Conservation (phyloP, 148 eudicot genomes). For the Camellia sinensis region DNA sequence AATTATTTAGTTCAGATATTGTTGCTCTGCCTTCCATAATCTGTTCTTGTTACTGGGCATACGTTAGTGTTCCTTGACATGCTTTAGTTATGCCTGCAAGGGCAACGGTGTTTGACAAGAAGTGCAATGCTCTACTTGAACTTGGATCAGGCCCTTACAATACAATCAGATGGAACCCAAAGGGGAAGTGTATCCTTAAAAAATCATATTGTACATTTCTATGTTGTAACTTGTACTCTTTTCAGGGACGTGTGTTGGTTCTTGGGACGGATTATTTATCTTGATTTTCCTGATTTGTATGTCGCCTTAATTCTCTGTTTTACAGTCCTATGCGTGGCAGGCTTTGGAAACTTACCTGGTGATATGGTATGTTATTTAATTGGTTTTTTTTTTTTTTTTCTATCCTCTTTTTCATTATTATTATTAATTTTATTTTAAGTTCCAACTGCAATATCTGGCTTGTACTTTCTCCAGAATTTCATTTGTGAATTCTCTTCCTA, state of each 20-base stretch:
- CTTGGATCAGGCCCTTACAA: conserved; percentile 97
- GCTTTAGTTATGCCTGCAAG: conserved; percentile 91
- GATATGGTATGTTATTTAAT: conserved; percentile 68
- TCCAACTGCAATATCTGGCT: not conserved
- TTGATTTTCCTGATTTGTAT: not conserved
- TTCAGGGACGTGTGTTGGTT: not conserved
- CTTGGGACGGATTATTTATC: conserved; percentile 3
- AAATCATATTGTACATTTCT: not conserved
- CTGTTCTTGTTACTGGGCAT: not conserved
- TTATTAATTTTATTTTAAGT: not conserved
- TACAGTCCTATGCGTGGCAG: conserved; percentile 93
- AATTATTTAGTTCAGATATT: not conserved
- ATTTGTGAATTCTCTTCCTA: not conserved
- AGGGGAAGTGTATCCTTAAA: conserved; percentile 91
- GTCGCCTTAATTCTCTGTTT: conserved; percentile 44
- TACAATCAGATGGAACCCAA: conserved; percentile 94
- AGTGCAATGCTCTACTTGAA: conserved; percentile 87
- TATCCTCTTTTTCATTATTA: not conserved
- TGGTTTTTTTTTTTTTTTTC: not conserved
- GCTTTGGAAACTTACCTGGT: conserved; percentile 98
- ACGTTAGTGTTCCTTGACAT: conserved; percentile 50
- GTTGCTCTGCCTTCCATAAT: not conserved
- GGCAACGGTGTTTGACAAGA: conserved; percentile 88
- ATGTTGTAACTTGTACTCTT: conserved; percentile 6
- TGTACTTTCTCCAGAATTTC: conserved; percentile 9